Evolutionary conservation across 164 flowering plant species (phyloP), one percentile per base, ranked within the genome.

Genomic region (Akebia trifoliata): DNA sequence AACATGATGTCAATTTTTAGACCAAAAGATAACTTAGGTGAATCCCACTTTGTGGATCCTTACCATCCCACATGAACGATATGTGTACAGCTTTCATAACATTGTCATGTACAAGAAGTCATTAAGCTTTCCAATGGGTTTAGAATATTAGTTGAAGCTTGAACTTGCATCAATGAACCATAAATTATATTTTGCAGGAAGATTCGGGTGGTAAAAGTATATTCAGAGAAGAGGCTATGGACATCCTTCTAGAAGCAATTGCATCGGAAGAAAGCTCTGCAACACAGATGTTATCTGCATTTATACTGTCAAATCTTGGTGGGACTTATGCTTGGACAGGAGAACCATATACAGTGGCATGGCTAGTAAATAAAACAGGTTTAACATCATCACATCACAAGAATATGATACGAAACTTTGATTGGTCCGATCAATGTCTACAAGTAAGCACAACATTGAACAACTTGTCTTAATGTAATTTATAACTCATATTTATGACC

Each of bases 241-340:
- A 76, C 61, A 75, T 76, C 22, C 79, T 87, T 44, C 76, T 87
- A 11, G 69, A 74, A 49, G 61, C 80, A 56, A 28, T 83, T 29
- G 32, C 61, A 69, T 74, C 73, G 47, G 86, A 79, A 61, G 76
- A 76, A 57, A 68, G 61, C 54, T 65, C 78, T 26, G 51, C 35
- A 8, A 37, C 40, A 31, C 87, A 83, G 62, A 57, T 67, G 21
- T 42, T 83, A 46, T 76, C 96, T 26, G 70, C 92, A 20, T 80
- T 58, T 53, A 75, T 83, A 63, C 69, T 87, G 44, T 76, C 96
- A 54, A 85, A 83, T 72, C 63, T 87, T 30, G 96, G 90, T 28
- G 96, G 96, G 54, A 85, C 89, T 40, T 82, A 72, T 68, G 42
- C 87, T 28, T 79, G 86, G 86, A 76, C 83, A 48, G 96, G 96